Conservation (phyloP, 345 rosid species). For the Moricandia moricandioides region DNA sequence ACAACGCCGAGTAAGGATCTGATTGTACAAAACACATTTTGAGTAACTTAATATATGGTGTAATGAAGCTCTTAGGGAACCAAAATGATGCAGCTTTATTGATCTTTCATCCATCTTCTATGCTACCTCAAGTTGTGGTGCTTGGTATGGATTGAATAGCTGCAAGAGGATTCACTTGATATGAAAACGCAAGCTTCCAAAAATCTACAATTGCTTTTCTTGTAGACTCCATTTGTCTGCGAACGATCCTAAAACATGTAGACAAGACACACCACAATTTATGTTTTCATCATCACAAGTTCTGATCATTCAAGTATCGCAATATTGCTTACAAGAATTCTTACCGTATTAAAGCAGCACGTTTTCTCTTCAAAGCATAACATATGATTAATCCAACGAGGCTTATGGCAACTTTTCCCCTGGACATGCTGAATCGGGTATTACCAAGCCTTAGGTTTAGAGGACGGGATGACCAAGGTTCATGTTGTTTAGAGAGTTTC, state of each 20-base stretch:
- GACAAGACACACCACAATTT: not conserved
- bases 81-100: not conserved
- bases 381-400: slow-evolving; percentile 49
- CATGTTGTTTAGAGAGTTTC: slow-evolving; percentile 41
- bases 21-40: not conserved
- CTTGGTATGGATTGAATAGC: slow-evolving; percentile 72
- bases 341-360: slow-evolving; percentile 55
- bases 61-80: not conserved
- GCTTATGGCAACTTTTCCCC: slow-evolving; percentile 58
- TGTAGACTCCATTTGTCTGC: slow-evolving; percentile 40
- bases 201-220: slow-evolving; percentile 67
- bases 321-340: slow-evolving; percentile 1
- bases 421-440: slow-evolving; percentile 43
- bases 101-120: slow-evolving; percentile 1
- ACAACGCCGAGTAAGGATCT: not conserved
- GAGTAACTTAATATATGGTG: not conserved
- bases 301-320: not conserved
- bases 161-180: slow-evolving; percentile 90
- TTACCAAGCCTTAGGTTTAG: slow-evolving; percentile 11
- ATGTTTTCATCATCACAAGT: not conserved
- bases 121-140: slow-evolving; percentile 26
- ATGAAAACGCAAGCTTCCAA: slow-evolving; percentile 90
- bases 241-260: slow-evolving; percentile 7
- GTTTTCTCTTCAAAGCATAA: slow-evolving; percentile 52
- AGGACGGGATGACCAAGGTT: slow-evolving; percentile 48